Base-by-base conservation (phyloP, 805 yeast species). In the Starmerella asiatica region DNA sequence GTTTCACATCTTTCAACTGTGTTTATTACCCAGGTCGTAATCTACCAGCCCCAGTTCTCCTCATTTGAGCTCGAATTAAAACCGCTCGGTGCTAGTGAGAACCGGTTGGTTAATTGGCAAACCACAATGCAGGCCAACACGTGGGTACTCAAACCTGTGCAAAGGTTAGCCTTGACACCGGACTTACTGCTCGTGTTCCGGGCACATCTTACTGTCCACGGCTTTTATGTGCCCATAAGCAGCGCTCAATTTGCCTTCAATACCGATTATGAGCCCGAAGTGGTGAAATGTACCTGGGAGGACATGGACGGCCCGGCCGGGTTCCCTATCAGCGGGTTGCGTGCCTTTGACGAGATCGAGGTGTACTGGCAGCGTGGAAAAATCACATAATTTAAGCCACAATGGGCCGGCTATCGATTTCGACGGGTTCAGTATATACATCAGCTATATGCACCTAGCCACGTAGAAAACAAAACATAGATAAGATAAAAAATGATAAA, bases 251-350 rank as follows among this genome's bases (percentile, higher is more conserved):
- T 29, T n/a, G 21, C 43, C n/a, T 32, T 38, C 21, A 44, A 44
- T 21, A 37, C 30, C 9, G 16, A 18, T 3, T 33, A 32, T 23
- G 47, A 43, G 32, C 29, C 35, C 2, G 35, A 38, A 21, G 14
- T 18, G 21, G 9, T 16, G 20, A 28, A 32, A 8, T 44, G 44
- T 15, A n/a, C 21, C 2, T 49, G 52, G 52, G 31, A 35, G 3
- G 38, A 47, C 20, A 34, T 36, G 2, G 52, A 49, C 7, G 52
- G 52, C 9, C 3, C 39, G 8, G 11, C 14, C 14, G 52, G 52
- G 9, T 41, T 43, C 6, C 5, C 20, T 2, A 6, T 40, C 14
- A 32, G 41, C 2, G 52, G 52, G 0, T 15, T 23, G 18, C 34
- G 31, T 21, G 40, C 34, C 6, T 49, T 48, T 31, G 49, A 49